These are phyloP conservation scores for Rachicladosporium sp. DNA, from an alignment of 2,329 filamentous ascomycete genomes.

Conservation along the genomic window DNA sequence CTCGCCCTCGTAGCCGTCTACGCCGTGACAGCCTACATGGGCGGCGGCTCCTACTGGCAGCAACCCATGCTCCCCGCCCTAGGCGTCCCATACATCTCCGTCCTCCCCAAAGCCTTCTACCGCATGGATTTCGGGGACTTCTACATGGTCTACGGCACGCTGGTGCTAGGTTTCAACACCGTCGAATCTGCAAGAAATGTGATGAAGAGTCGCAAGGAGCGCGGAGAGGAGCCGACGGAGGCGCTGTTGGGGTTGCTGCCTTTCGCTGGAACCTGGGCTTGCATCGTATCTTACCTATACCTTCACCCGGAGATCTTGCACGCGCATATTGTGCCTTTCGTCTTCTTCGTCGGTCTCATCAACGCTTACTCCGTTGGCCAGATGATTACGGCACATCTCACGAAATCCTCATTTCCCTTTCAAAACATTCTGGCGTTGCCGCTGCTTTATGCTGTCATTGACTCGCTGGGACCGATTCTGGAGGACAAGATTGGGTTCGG, in stretches of 20 bases:
- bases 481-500: conserved; percentile 39
- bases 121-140: conserved; percentile 78
- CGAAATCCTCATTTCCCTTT: conserved; percentile 79
- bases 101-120: conserved; percentile 62
- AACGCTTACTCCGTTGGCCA: conserved; percentile 86
- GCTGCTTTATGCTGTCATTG: conserved; percentile 63
- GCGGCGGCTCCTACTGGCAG: conserved; percentile 88
- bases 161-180: conserved; percentile 79
- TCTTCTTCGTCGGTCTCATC: conserved; percentile 74
- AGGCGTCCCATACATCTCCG: conserved; percentile 49
- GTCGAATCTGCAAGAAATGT: conserved; percentile 69
- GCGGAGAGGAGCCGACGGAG: conserved; percentile 57
- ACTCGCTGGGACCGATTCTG: conserved; percentile 63
- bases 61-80: conserved; percentile 62
- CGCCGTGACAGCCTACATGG: conserved; percentile 68
- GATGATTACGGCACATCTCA: conserved; percentile 90
- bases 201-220: conserved; percentile 62
- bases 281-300: conserved; percentile 67
- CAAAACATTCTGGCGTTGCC: conserved; percentile 74
- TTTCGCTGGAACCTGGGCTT: conserved; percentile 63
- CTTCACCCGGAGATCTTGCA: conserved; percentile 75
- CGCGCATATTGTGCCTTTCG: conserved; percentile 77
- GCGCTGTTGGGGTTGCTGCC: conserved; percentile 75
- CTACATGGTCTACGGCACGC: conserved; percentile 76
- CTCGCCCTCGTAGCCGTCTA: conserved; percentile 74